A percentile compares a stretch with the other conserved stretches of the same genome.
phyloP scores from a whole-genome alignment of 768 basidiomycete species.

The Leccinum longicurvipes region DNA sequence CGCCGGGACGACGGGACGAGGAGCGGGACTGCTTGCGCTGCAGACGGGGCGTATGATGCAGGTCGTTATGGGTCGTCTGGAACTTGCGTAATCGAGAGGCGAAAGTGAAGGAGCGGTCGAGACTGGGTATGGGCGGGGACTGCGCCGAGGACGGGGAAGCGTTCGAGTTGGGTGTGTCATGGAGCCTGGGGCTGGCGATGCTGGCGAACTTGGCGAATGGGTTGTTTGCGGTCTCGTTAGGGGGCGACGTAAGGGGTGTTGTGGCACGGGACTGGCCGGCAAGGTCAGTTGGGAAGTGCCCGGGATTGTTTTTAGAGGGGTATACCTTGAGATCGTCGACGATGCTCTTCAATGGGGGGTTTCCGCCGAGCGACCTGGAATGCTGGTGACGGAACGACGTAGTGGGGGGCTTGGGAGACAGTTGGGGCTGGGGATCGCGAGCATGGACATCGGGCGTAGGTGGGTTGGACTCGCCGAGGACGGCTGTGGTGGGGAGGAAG shows the following conservation, averaged over 20 bases:
- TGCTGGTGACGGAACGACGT: constrained; percentile 17
- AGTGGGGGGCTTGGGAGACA: not conserved
- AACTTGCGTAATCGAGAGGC: constrained; percentile 39
- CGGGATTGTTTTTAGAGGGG: not conserved
- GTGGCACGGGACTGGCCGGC: constrained; percentile 35
- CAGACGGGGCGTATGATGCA: constrained; percentile 36
- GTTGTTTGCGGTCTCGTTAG: constrained; percentile 51
- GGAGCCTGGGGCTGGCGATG: constrained; percentile 29
- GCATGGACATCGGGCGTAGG: constrained; percentile 44
- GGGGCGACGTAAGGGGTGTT: constrained; percentile 41
- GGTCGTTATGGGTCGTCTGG: constrained; percentile 47
- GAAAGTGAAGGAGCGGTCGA: constrained; percentile 27
- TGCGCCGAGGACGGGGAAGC: not conserved
- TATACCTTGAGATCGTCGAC: constrained; percentile 75
- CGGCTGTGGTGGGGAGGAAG: constrained; percentile 74
- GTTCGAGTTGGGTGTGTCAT: constrained; percentile 8
- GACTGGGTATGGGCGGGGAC: constrained; percentile 5
- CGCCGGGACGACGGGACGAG: constrained; percentile 42
- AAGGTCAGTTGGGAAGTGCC: not conserved
- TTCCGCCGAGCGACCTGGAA: constrained; percentile 19
- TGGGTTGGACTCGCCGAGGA: constrained; percentile 52
- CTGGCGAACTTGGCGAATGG: constrained; percentile 53
- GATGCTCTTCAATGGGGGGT: constrained; percentile 57
- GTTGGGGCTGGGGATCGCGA: constrained; percentile 15
- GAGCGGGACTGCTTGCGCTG: constrained; percentile 55